Conservation (phyloP, 139 green algal genomes). For the Ettlia oleoabundans region DNA sequence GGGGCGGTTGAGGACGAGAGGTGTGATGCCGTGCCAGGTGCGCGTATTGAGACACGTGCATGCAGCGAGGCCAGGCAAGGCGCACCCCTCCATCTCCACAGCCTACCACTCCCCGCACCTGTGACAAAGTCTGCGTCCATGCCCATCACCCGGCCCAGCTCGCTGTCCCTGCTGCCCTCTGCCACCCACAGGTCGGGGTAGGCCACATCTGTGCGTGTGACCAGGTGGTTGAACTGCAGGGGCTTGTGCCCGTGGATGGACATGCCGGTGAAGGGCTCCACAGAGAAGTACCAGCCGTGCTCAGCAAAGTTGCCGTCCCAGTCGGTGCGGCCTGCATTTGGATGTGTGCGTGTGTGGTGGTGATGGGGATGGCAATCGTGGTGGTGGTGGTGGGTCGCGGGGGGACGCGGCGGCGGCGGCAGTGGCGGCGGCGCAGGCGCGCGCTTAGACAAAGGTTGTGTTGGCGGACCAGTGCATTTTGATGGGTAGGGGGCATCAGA, state of each 20-base stretch:
- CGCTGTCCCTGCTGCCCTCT: neutral
- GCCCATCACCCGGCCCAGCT: neutral
- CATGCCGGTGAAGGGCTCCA: constrained; percentile 48
- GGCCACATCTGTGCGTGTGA: constrained; percentile 25
- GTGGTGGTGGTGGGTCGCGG: too few relatives aligned
- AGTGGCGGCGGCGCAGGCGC: too few relatives aligned
- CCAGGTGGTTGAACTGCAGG: constrained; percentile 41
- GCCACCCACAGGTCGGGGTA: constrained; percentile 50
- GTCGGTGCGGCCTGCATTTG: neutral
- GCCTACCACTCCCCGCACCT: neutral
- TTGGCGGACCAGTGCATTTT: too few relatives aligned
- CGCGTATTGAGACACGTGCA: neutral
- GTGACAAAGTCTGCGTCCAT: constrained; percentile 26
- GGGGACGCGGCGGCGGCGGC: too few relatives aligned
- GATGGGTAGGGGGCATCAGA: too few relatives aligned
- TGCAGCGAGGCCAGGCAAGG: too few relatives aligned
- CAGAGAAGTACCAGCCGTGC: constrained; percentile 39
- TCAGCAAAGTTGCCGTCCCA: constrained; percentile 8
- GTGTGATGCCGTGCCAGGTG: too few relatives aligned
- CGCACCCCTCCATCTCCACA: neutral
- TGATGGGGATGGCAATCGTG: too few relatives aligned
- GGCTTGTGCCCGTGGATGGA: constrained; percentile 38
- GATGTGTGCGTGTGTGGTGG: too few relatives aligned
- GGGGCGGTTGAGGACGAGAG: too few relatives aligned
- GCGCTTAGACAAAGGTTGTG: too few relatives aligned